Conservation (phyloP, 805 yeast genomes). For the Teunomyces tritomae region DNA sequence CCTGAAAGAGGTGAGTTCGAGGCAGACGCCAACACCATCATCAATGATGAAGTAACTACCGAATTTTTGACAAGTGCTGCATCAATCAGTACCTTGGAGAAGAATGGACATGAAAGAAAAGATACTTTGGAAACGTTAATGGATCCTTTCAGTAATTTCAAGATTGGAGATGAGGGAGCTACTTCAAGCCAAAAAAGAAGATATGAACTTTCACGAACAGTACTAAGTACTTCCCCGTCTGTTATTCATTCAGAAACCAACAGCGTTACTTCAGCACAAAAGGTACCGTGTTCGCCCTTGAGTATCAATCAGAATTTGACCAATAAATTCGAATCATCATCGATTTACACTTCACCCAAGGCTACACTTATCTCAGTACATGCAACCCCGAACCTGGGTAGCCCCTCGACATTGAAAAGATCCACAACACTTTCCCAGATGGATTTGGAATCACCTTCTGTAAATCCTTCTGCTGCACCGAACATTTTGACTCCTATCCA, state of each 20-base stretch:
- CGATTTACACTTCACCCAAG: conserved; percentile 13
- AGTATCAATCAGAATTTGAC: conserved; percentile 17
- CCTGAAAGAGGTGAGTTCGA: not conserved
- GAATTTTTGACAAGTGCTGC: not conserved
- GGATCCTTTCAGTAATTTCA: conserved; percentile 14
- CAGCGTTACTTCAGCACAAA: conserved; percentile 8
- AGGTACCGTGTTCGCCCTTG: conserved; percentile 17
- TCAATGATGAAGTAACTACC: conserved; percentile 1
- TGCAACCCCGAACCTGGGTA: conserved; percentile 17
- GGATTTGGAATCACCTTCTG: conserved; percentile 26
- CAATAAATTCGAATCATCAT: conserved; percentile 13
- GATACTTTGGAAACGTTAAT: conserved; percentile 14
- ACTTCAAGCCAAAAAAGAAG: conserved; percentile 9
- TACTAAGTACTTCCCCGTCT: conserved; percentile 13
- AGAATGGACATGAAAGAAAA: conserved; percentile 11
- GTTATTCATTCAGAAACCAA: conserved; percentile 10
- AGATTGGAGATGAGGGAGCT: conserved; percentile 2
- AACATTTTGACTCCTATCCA: conserved; percentile 41
- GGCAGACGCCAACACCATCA: conserved; percentile 2
- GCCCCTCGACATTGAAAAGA: conserved; percentile 25
- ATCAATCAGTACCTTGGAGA: not conserved
- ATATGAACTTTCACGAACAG: conserved; percentile 19
- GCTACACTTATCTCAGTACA: conserved; percentile 14
- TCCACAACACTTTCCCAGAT: conserved; percentile 32
- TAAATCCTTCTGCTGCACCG: conserved; percentile 28